These are phyloP conservation scores for Arabidopsis suecica DNA, from an alignment of 345 rosid genomes.

Conservation along the genomic window DNA sequence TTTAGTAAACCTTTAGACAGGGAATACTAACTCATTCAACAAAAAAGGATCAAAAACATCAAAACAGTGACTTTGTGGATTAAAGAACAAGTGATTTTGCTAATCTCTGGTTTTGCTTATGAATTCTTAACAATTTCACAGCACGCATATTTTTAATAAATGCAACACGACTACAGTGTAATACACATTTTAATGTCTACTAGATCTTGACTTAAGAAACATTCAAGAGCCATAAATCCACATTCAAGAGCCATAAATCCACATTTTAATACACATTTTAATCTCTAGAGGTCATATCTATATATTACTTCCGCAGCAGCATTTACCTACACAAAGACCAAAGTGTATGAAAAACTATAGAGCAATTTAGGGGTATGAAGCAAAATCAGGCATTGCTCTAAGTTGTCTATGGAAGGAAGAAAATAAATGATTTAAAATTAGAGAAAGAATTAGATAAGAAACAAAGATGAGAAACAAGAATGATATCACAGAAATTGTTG, in stretches of 20 bases:
- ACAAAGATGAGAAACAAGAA: too few relatives aligned
- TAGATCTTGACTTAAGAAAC: constrained; percentile 19
- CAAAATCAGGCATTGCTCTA: neutral
- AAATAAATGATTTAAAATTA: neutral
- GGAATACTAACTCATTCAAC: too few relatives aligned
- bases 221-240: constrained; percentile 10
- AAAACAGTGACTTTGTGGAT: too few relatives aligned
- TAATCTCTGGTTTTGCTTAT: too few relatives aligned
- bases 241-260: neutral
- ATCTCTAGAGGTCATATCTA: neutral
- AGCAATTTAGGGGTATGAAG: neutral
- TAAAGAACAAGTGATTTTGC: too few relatives aligned
- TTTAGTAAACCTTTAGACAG: too few relatives aligned
- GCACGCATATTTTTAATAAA: neutral
- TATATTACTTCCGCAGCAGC: constrained; percentile 97
- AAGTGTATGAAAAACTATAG: constrained; percentile 13
- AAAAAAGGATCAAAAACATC: too few relatives aligned
- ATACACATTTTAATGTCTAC: neutral
- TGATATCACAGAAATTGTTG: constrained; percentile 23
- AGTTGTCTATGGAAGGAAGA: constrained; percentile 14
- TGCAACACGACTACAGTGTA: neutral
- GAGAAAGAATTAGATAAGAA: neutral
- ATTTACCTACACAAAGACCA: constrained; percentile 67
- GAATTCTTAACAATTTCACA: neutral
- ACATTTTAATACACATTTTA: neutral